phyloP scores from a whole-genome alignment of 352 stramenopile species.

The Phytophthora tubulina region DNA sequence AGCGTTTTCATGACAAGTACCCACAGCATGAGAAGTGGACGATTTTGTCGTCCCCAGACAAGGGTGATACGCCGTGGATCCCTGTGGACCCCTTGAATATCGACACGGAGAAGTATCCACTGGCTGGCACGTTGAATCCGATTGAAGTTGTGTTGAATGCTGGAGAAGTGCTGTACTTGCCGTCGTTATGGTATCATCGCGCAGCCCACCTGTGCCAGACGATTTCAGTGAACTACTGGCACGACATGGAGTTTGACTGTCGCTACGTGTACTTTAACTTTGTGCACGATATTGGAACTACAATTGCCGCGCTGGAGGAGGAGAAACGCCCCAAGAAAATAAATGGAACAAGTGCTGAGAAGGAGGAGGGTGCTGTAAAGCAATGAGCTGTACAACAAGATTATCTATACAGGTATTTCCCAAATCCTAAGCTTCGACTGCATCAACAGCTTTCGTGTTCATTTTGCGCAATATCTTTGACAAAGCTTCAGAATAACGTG shows the following conservation, averaged over 20 bases:
- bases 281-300: slow-evolving; percentile 60
- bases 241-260: slow-evolving; percentile 91
- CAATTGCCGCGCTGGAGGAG: slow-evolving; percentile 23
- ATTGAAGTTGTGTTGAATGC: slow-evolving; percentile 77
- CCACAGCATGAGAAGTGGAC: slow-evolving; percentile 57
- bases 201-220: slow-evolving; percentile 78
- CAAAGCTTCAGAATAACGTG: too few relatives aligned
- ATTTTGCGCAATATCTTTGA: too few relatives aligned
- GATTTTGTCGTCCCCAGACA: slow-evolving; percentile 58
- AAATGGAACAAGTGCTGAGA: not conserved
- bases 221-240: slow-evolving; percentile 92
- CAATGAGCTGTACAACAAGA: not conserved
- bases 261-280: slow-evolving; percentile 91
- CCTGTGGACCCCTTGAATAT: slow-evolving; percentile 80
- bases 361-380: not conserved
- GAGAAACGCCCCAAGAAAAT: slow-evolving; percentile 16
- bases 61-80: slow-evolving; percentile 80
- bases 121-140: slow-evolving; percentile 57
- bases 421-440: not conserved
- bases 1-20: slow-evolving; percentile 65
- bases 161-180: slow-evolving; percentile 81
- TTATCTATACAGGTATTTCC: too few relatives aligned
- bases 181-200: slow-evolving; percentile 88
- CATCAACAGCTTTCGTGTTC: too few relatives aligned
- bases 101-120: slow-evolving; percentile 61